These are phyloP conservation scores for Thalia dealbata DNA, from an alignment of 176 grass and related monocot genomes.

Conservation along the genomic window DNA sequence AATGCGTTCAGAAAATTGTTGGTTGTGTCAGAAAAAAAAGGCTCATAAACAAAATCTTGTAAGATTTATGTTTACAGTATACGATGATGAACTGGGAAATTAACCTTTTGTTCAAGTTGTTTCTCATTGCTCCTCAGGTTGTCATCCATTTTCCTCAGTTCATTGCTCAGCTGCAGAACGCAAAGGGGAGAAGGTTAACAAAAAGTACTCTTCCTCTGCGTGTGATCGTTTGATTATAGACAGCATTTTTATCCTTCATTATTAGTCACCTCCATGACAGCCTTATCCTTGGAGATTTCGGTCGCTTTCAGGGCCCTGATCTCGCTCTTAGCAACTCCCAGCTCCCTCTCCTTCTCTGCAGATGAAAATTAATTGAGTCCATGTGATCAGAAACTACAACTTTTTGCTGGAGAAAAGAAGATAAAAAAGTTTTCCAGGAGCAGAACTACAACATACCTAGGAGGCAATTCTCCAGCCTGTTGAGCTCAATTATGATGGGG, in stretches of 20 bases:
- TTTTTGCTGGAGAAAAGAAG: background rate
- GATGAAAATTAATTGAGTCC: background rate
- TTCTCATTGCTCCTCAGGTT: constrained; percentile 50
- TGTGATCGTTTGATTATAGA: background rate
- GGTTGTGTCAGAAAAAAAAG: background rate
- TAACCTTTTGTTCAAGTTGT: constrained; percentile 83
- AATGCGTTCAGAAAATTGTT: background rate
- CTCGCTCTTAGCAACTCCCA: constrained; percentile 53
- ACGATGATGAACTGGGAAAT: background rate
- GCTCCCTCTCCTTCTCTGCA: constrained; percentile 81
- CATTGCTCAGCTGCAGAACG: constrained; percentile 60
- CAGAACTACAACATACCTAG: constrained; percentile 48
- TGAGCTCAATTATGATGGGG: constrained; percentile 59
- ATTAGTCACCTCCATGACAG: constrained; percentile 57
- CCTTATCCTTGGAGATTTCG: constrained; percentile 73
- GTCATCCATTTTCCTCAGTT: constrained; percentile 74
- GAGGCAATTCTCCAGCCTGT: constrained; percentile 62
- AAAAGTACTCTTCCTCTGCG: background rate
- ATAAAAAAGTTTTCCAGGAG: background rate
- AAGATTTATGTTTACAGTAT: background rate
- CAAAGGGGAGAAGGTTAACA: background rate
- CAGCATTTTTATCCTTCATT: constrained; percentile 11
- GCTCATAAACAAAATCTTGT: background rate
- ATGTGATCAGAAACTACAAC: background rate
- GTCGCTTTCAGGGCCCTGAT: constrained; percentile 64